These are phyloP conservation scores for Dactylorhiza incarnata DNA, from an alignment of 106 monocot species.

Conservation along the genomic window DNA sequence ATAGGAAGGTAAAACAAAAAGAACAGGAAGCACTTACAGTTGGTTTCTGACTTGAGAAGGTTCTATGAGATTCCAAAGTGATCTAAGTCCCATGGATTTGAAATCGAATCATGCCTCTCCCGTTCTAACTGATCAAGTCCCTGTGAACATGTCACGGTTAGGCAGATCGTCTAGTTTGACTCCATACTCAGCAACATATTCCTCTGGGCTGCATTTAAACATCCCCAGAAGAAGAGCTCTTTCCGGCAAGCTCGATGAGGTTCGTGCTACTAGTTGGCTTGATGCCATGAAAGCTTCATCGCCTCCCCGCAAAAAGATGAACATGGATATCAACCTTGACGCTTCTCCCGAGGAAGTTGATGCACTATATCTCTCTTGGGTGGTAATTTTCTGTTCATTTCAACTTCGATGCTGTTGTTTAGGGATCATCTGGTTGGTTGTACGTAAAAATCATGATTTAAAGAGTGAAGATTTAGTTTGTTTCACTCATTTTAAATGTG, in stretches of 20 bases:
- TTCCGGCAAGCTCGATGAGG: conserved; percentile 49
- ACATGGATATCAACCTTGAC: conserved; percentile 21
- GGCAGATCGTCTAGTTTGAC: conserved; percentile 41
- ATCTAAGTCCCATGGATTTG: conserved; percentile 58
- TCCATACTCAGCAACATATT: conserved; percentile 29
- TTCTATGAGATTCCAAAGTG: conserved; percentile 4
- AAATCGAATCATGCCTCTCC: conserved; percentile 51
- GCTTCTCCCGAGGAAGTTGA: conserved; percentile 24
- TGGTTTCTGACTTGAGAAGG: not conserved
- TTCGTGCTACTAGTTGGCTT: conserved; percentile 38
- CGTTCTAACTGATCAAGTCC: conserved; percentile 62
- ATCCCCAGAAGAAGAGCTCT: conserved; percentile 35
- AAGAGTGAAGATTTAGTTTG: too few relatives aligned
- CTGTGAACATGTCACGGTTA: conserved; percentile 48
- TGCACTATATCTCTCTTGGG: conserved; percentile 28
- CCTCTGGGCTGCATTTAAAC: conserved; percentile 46
- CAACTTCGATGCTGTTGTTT: not conserved
- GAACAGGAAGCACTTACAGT: not conserved
- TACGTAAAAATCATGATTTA: too few relatives aligned
- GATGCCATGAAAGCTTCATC: conserved; percentile 76
- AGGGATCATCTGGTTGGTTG: too few relatives aligned
- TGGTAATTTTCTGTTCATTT: conserved; percentile 20
- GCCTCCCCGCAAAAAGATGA: conserved; percentile 49
- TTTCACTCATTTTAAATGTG: too few relatives aligned
- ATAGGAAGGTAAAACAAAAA: not conserved